phyloP scores from a whole-genome alignment of 768 basidiomycete species.

The Termitomyces sp. region DNA sequence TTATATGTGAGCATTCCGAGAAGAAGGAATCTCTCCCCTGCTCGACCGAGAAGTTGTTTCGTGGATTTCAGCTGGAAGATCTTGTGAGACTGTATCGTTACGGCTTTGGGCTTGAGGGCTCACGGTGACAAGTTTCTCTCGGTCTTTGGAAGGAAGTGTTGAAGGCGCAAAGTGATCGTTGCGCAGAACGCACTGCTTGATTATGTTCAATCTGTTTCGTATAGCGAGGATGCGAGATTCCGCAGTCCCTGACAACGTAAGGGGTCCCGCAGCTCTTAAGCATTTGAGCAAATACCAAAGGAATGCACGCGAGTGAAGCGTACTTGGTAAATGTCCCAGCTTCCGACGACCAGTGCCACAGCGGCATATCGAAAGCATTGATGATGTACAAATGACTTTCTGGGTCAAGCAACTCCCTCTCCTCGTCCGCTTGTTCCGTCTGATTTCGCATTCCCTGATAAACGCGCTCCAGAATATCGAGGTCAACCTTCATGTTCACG shows the following conservation, averaged over 20 bases:
- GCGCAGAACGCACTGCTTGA: slow-evolving; percentile 88
- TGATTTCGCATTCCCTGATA: slow-evolving; percentile 73
- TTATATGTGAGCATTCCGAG: slow-evolving; percentile 90
- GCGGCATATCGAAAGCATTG: slow-evolving; percentile 94
- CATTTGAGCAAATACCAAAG: background rate
- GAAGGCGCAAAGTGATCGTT: slow-evolving; percentile 99
- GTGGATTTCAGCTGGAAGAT: slow-evolving; percentile 79
- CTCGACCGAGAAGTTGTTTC: slow-evolving; percentile 90
- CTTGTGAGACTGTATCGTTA: background rate
- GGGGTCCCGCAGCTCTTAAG: slow-evolving; percentile 46
- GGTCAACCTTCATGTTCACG: slow-evolving; percentile 78
- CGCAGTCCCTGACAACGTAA: slow-evolving; percentile 78
- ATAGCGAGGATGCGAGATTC: slow-evolving; percentile 77
- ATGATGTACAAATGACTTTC: slow-evolving; percentile 80
- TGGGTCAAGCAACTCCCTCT: slow-evolving; percentile 69
- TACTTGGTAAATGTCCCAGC: slow-evolving; percentile 88
- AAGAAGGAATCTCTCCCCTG: slow-evolving; percentile 86
- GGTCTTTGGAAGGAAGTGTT: slow-evolving; percentile 83
- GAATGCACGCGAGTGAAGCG: slow-evolving; percentile 11
- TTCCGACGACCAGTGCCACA: slow-evolving; percentile 87
- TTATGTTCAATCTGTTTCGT: slow-evolving; percentile 84
- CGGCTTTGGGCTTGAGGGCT: slow-evolving; percentile 15
- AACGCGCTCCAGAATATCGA: slow-evolving; percentile 62
- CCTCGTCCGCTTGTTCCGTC: slow-evolving; percentile 43
- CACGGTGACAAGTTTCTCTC: slow-evolving; percentile 86